These are phyloP conservation scores for Bremia lactucae DNA, from an alignment of 352 stramenopile species.

Conservation along the genomic window DNA sequence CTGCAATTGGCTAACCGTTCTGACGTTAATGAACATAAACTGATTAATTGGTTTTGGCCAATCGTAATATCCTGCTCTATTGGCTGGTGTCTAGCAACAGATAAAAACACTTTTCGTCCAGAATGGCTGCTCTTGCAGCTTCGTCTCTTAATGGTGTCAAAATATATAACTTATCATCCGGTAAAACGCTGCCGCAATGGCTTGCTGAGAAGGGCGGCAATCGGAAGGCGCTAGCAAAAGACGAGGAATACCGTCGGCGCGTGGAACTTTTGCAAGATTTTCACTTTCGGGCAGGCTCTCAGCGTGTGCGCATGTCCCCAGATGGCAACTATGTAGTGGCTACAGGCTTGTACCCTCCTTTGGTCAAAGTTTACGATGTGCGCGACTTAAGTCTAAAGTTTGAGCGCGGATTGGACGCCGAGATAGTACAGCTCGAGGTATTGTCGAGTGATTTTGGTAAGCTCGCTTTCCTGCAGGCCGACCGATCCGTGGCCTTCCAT, in stretches of 20 bases:
- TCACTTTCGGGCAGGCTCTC: constrained; percentile 91
- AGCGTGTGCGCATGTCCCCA: constrained; percentile 88
- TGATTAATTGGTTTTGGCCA: constrained; percentile 1
- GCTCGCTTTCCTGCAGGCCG: constrained; percentile 92
- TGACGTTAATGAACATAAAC: constrained; percentile 1
- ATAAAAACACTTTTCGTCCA: constrained; percentile 2
- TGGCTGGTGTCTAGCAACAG: constrained; percentile 12
- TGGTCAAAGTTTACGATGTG: constrained; percentile 92
- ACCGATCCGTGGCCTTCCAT: constrained; percentile 96
- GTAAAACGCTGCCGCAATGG: constrained; percentile 92
- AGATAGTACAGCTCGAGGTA: constrained; percentile 94
- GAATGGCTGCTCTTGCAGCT: constrained; percentile 66
- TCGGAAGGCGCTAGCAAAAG: constrained; percentile 24
- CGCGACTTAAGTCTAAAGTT: constrained; percentile 98
- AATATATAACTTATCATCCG: constrained; percentile 93
- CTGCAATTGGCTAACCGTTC: constrained; percentile 1
- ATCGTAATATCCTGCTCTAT: constrained; percentile 1
- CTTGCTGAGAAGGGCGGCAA: constrained; percentile 74
- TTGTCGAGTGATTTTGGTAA: constrained; percentile 97
- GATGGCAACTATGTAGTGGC: constrained; percentile 96
- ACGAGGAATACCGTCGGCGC: constrained; percentile 79
- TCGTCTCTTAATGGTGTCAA: constrained; percentile 88
- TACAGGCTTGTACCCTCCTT: constrained; percentile 93
- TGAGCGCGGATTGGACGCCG: constrained; percentile 92
- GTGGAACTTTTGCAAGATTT: constrained; percentile 99